Evolutionary conservation across 2,329 filamentous ascomycete genomes (phyloP).

Genomic region (Sporothrix pseudoabietina): DNA sequence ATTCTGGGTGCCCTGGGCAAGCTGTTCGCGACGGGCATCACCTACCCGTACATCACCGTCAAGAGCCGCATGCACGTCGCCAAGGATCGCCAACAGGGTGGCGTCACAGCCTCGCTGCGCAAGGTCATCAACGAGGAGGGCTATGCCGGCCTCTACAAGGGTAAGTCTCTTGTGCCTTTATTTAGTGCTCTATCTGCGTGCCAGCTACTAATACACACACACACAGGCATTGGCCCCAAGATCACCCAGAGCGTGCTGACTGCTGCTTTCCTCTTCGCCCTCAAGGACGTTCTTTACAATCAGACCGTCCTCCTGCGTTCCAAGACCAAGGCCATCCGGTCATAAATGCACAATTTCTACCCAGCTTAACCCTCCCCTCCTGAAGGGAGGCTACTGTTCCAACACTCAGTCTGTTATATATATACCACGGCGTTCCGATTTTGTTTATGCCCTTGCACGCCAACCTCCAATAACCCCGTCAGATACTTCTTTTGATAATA

Average conservation of each 20-base stretch:
- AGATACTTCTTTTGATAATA: neutral
- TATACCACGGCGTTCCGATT: constrained; percentile 21
- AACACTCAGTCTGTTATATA: constrained; percentile 9
- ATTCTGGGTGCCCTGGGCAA: constrained; percentile 91
- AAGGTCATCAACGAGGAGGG: constrained; percentile 86
- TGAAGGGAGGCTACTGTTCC: neutral
- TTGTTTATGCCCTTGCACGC: neutral
- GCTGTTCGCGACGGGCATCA: constrained; percentile 88
- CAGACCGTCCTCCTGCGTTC: constrained; percentile 69
- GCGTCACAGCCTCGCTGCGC: constrained; percentile 74
- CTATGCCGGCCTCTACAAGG: constrained; percentile 89
- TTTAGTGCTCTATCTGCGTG: neutral
- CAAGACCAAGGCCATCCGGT: constrained; percentile 45
- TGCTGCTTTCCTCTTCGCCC: constrained; percentile 93
- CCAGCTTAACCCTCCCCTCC: neutral
- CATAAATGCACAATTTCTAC: constrained; percentile 36
- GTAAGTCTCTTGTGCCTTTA: constrained; percentile 51
- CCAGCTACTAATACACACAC: constrained; percentile 20
- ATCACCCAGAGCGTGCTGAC: constrained; percentile 96
- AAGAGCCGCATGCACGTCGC: constrained; percentile 98
- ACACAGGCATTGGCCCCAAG: constrained; percentile 86
- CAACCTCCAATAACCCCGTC: neutral
- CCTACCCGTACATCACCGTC: constrained; percentile 97
- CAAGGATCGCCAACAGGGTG: constrained; percentile 59
- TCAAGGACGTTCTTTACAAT: constrained; percentile 95